Conservation (phyloP, 805 yeast genomes). For the Monosporozyma aquatica region DNA sequence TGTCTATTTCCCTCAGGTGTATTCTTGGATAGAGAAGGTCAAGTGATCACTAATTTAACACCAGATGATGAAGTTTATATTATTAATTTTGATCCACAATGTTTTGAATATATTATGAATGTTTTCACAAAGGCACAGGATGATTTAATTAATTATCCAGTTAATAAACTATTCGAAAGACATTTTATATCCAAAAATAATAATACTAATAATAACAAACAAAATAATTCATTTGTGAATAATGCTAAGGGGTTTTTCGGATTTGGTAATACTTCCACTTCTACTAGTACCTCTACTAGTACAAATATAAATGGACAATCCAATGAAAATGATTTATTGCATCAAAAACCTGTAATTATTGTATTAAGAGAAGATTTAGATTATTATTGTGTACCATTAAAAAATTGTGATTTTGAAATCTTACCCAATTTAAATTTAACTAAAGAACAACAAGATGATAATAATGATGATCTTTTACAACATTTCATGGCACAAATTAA, state of each 20-base stretch:
- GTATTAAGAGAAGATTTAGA: constrained; percentile 92
- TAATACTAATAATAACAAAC: no score
- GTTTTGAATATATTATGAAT: constrained; percentile 75
- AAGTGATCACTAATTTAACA: constrained; percentile 67
- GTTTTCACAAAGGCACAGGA: constrained; percentile 61
- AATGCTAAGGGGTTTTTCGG: constrained; percentile 26
- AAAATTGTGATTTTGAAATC: constrained; percentile 33
- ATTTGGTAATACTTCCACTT: constrained; percentile 7
- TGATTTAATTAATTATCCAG: constrained; percentile 38
- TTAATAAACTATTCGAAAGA: constrained; percentile 33
- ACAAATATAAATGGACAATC: neutral
- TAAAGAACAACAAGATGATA: constrained; percentile 38
- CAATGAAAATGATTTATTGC: constrained; percentile 58
- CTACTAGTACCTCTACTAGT: neutral
- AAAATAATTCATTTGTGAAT: constrained; percentile 12
- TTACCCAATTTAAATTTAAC: constrained; percentile 1
- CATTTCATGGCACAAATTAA: constrained; percentile 59
- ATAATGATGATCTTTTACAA: constrained; percentile 29
- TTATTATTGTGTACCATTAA: constrained; percentile 71
- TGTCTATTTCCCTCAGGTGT: constrained; percentile 90
- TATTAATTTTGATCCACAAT: constrained; percentile 68
- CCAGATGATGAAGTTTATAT: constrained; percentile 75
- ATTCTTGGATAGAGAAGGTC: constrained; percentile 66
- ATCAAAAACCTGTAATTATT: constrained; percentile 79
- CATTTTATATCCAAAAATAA: no score